phyloP scores from a whole-genome alignment of 495 filamentous ascomycete genomes.

The Lasiosphaeriaceae sp. region DNA sequence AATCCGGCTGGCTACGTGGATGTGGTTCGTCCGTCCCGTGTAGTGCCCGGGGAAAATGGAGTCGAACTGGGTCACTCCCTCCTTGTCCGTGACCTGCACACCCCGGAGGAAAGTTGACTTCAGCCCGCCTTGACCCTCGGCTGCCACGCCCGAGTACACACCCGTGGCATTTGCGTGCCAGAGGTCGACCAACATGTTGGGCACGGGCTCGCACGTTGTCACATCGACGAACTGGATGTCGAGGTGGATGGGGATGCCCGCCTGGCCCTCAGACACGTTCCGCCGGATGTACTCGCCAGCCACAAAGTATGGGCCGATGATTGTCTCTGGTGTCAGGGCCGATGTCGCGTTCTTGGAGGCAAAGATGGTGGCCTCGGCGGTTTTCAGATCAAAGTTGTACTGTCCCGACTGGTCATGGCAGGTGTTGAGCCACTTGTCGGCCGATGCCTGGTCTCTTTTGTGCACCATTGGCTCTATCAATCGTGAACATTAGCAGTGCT shows the following conservation, averaged over 20 bases:
- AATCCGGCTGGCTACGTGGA: conserved; percentile 44
- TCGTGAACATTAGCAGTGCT: not conserved
- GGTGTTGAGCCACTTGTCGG: not conserved
- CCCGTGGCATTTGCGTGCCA: conserved; percentile 49
- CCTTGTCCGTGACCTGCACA: conserved; percentile 40
- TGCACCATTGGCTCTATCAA: not conserved
- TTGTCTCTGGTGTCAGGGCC: conserved; percentile 1
- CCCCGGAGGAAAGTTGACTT: conserved; percentile 50
- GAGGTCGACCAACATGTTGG: conserved; percentile 54
- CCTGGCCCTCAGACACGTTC: conserved; percentile 50
- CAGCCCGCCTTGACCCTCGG: conserved; percentile 39
- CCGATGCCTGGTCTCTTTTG: not conserved
- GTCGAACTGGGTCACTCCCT: conserved; percentile 49
- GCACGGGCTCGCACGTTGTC: conserved; percentile 53
- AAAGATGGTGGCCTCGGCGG: conserved; percentile 2
- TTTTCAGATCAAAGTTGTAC: not conserved
- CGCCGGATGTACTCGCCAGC: conserved; percentile 45
- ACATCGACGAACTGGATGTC: conserved; percentile 59
- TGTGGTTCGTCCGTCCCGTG: conserved; percentile 42
- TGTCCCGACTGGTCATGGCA: not conserved
- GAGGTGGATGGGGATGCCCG: conserved; percentile 52
- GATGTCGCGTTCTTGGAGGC: not conserved
- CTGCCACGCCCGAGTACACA: conserved; percentile 52
- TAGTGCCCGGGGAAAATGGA: conserved; percentile 57
- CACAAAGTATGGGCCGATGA: conserved; percentile 15